A percentile compares a stretch with the other conserved stretches of the same genome.
Conservation (phyloP, 2,329 filamentous ascomycete genomes). For the Magnaporthiopsis incrustans region DNA sequence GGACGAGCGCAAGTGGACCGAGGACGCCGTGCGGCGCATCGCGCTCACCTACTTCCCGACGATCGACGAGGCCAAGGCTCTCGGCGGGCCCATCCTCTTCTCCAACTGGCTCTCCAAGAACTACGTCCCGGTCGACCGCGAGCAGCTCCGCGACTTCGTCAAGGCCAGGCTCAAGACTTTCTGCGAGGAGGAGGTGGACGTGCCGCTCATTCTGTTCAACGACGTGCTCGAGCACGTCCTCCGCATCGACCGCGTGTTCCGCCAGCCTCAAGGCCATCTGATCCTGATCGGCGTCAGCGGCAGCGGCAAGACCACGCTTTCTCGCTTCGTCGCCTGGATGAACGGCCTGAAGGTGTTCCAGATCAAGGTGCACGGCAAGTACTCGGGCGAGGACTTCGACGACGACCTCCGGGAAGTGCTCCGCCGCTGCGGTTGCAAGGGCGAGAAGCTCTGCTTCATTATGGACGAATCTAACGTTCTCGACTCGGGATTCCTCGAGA, state of each 20-base stretch:
- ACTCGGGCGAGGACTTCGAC: constrained; percentile 96
- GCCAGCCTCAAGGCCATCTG: constrained; percentile 94
- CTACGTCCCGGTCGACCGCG: constrained; percentile 92
- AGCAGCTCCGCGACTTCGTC: constrained; percentile 92
- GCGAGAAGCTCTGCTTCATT: constrained; percentile 99
- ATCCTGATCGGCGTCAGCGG: constrained; percentile 98
- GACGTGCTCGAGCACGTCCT: constrained; percentile 97
- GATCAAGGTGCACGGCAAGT: constrained; percentile 99
- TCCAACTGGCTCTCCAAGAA: constrained; percentile 99
- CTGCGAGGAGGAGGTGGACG: constrained; percentile 98
- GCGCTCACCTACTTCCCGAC: constrained; percentile 89
- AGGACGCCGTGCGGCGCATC: constrained; percentile 77
- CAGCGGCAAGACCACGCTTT: constrained; percentile 96
- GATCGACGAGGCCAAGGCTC: constrained; percentile 82
- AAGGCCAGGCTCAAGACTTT: constrained; percentile 96
- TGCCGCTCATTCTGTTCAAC: constrained; percentile 97
- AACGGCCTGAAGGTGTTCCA: constrained; percentile 98
- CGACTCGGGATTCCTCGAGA: constrained; percentile 95
- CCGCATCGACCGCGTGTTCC: constrained; percentile 96
- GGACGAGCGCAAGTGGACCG: constrained; percentile 91
- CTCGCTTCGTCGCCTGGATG: constrained; percentile 99
- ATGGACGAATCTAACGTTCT: constrained; percentile 99
- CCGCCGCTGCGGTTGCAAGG: constrained; percentile 89
- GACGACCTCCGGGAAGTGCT: constrained; percentile 93
- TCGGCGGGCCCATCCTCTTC: constrained; percentile 91